These are phyloP conservation scores for Podila epicladia DNA, from an alignment of 192 early-diverging fungal genomes.

Conservation along the genomic window DNA sequence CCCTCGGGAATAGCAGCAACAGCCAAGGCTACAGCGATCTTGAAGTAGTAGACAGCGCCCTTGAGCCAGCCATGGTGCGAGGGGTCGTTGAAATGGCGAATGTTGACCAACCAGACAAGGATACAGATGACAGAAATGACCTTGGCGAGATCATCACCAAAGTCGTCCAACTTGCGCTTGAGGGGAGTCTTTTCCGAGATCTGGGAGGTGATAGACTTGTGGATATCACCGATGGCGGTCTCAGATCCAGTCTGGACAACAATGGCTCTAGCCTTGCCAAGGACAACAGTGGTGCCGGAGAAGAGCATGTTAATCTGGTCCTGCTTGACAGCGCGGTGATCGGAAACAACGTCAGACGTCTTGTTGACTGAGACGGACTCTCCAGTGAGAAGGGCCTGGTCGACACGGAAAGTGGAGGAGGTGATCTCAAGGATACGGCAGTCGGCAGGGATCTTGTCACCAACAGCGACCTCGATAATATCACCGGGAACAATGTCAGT, in stretches of 20 bases:
- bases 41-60: conserved; percentile 98
- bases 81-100: conserved; percentile 95
- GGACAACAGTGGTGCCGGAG: conserved; percentile 93
- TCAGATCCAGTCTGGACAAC: conserved; percentile 87
- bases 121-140: conserved; percentile 89
- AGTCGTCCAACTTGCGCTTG: conserved; percentile 95
- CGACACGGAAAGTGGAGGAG: conserved; percentile 89
- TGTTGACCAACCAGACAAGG: conserved; percentile 98
- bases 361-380: conserved; percentile 95
- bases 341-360: conserved; percentile 67
- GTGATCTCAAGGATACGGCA: conserved; percentile 82
- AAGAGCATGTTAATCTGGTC: conserved; percentile 98
- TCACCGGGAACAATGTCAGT: conserved; percentile 96
- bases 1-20: conserved; percentile 99
- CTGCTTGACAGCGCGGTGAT: conserved; percentile 88
- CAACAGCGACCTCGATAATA: conserved; percentile 90
- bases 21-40: conserved; percentile 98
- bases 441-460: conserved; percentile 98
- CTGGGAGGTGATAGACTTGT: conserved; percentile 84
- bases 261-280: conserved; percentile 90
- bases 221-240: conserved; percentile 96
- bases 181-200: conserved; percentile 94
- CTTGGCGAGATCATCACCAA: conserved; percentile 90
- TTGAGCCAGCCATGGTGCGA: conserved; percentile 91
- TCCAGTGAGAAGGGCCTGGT: conserved; percentile 96